These are phyloP conservation scores for Aspergillus ruber DNA, from an alignment of 2,329 filamentous ascomycete genomes.

Conservation along the genomic window DNA sequence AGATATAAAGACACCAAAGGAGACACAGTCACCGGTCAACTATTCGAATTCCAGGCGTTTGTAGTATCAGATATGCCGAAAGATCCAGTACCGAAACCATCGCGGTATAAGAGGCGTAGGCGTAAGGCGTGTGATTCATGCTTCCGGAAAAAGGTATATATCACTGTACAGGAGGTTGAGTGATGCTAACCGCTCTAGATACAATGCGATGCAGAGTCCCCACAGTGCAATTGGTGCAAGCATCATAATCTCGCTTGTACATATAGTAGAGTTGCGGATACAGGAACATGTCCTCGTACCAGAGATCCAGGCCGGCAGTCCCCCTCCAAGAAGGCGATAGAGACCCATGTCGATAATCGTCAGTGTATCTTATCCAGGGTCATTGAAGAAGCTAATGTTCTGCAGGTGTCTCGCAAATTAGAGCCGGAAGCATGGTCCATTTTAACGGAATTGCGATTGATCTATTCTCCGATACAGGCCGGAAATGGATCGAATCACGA, in stretches of 20 bases:
- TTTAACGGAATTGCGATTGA: neutral
- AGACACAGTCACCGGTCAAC: neutral
- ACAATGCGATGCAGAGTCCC: conserved; percentile 8
- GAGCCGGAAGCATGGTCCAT: neutral
- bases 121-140: conserved; percentile 4
- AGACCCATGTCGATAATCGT: neutral
- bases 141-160: conserved; percentile 3
- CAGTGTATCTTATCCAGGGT: no score
- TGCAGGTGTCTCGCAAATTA: neutral
- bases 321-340: neutral
- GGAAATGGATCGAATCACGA: conserved; percentile 3
- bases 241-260: conserved; percentile 13
- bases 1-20: no score
- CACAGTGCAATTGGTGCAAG: conserved; percentile 14
- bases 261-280: conserved; percentile 5
- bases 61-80: neutral
- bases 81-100: neutral
- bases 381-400: no score
- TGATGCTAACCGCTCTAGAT: conserved; percentile 5
- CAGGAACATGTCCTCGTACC: neutral
- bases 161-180: neutral
- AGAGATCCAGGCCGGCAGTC: neutral
- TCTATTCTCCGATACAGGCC: conserved; percentile 1
- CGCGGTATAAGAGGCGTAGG: neutral
- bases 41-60: neutral